phyloP scores from a whole-genome alignment of 2,329 filamentous ascomycete species.

The Colletotrichum echinochloae region DNA sequence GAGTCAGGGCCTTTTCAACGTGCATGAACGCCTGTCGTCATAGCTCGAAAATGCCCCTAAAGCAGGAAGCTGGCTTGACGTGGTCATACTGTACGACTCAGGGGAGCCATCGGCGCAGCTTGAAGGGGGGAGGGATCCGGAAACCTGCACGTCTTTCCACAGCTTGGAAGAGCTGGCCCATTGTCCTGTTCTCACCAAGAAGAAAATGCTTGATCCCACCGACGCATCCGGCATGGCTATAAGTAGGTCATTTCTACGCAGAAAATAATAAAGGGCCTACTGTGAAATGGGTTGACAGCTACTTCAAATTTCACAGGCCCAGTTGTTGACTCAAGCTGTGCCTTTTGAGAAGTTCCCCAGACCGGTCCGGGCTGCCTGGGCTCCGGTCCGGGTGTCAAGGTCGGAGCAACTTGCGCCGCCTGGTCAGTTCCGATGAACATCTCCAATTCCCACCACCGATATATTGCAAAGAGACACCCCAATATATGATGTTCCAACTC shows the following conservation, averaged over 20 bases:
- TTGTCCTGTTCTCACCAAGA: conserved; percentile 27
- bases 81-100: conserved; percentile 25
- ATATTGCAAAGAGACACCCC: too few species aligned
- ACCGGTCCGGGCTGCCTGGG: neutral
- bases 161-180: neutral
- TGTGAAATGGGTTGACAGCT: conserved; percentile 37
- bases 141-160: conserved; percentile 12
- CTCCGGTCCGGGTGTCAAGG: neutral
- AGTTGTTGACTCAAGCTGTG: conserved; percentile 14
- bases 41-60: conserved; percentile 4
- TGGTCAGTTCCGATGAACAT: neutral
- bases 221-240: neutral
- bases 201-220: conserved; percentile 19
- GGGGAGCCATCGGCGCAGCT: neutral
- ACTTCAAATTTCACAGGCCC: neutral
- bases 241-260: neutral
- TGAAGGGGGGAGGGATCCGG: neutral
- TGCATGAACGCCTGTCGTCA: conserved; percentile 36
- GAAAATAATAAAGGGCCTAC: neutral
- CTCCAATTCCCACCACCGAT: conserved; percentile 2
- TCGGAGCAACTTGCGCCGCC: conserved; percentile 19
- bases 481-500: conserved; percentile 21
- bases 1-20: conserved; percentile 27
- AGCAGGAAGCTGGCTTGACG: neutral
- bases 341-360: neutral